phyloP scores from a whole-genome alignment of 495 filamentous ascomycete species.

The Aspergillus wentii region DNA sequence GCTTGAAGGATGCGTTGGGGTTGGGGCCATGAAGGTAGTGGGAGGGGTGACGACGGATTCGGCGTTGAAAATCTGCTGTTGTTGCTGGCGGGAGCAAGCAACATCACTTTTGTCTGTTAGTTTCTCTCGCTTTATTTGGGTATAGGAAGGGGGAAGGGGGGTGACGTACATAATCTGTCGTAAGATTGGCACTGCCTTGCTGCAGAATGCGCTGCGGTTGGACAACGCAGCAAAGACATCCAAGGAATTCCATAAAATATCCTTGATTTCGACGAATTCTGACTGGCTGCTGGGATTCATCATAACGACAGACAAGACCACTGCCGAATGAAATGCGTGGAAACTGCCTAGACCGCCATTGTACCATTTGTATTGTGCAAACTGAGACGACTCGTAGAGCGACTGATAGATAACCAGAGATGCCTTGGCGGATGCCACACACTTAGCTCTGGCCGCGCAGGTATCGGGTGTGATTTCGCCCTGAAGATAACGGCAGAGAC shows the following conservation, averaged over 20 bases:
- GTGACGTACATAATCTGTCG: conserved; percentile 35
- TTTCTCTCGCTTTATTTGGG: conserved; percentile 7
- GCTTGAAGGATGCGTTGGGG: conserved; percentile 2
- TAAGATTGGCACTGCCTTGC: conserved; percentile 34
- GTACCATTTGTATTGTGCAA: conserved; percentile 43
- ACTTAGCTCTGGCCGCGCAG: conserved; percentile 32
- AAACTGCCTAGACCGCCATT: conserved; percentile 35
- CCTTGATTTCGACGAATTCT: conserved; percentile 30
- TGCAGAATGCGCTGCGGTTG: conserved; percentile 36
- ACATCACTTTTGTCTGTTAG: conserved; percentile 19
- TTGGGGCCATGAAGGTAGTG: conserved; percentile 11
- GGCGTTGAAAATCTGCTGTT: conserved; percentile 12
- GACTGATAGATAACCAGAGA: conserved; percentile 36
- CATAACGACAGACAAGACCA: conserved; percentile 26
- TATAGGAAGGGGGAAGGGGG: neutral
- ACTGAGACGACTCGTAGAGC: conserved; percentile 28
- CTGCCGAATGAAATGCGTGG: conserved; percentile 27
- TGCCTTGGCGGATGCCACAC: conserved; percentile 37
- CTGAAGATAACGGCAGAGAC: conserved; percentile 34
- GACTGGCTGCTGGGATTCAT: conserved; percentile 26
- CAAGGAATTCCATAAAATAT: conserved; percentile 23
- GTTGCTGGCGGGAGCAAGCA: conserved; percentile 14
- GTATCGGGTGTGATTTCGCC: conserved; percentile 38
- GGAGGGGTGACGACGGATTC: too few species aligned
- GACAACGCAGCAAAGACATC: conserved; percentile 37